Evolutionary conservation across 371 early-diverging fungal species (phyloP), one percentile per base, ranked within the genome.

Genomic region (Haplosporangium sp.): DNA sequence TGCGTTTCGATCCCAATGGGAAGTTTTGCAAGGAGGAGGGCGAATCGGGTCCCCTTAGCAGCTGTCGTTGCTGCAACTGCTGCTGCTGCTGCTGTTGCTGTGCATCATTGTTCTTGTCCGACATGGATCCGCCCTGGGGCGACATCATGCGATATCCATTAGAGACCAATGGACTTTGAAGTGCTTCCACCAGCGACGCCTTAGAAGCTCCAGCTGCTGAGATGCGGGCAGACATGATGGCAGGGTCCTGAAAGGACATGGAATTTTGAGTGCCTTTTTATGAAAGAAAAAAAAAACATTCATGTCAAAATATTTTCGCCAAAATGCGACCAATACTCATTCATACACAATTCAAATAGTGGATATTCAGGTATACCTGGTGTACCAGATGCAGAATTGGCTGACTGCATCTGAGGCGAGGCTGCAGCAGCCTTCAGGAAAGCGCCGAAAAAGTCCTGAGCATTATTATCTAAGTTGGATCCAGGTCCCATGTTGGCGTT

Each of bases 361-460:
- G 29, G 29, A 29, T 4, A 29, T 1, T 29, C 47, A 48, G 23
- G 0, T n/a, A 53, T 64, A 64, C 72, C 66, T 46, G 66, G 46
- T 40, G 56, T 42, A 42, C 40, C 42, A 1, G 47, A 38, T 8
- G 5, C 36, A 41, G 63, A 29, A 58, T 48, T 48, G 38, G 45
- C 20, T 1, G 56, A 21, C 48, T 60, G 66, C 13, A 29, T 61
- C 11, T 65, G 45, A 10, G 75, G 57, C 16, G 75, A 58, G 62
- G 84, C 83, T 55, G 93, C 83, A 6, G 93, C 93, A 18, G 91
- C 91, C 47, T 91, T 86, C 64, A 92, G 74, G 58, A 91, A 90
- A 18, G 91, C 90, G 11, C 88, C 89, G 74, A 93, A 86, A 64
- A 92, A 90, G 69, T 86, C 87, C 50, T 92, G 92, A 6, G 90